Conservation (phyloP, 78 protist genomes). For the Creolimax fragrantissima region DNA sequence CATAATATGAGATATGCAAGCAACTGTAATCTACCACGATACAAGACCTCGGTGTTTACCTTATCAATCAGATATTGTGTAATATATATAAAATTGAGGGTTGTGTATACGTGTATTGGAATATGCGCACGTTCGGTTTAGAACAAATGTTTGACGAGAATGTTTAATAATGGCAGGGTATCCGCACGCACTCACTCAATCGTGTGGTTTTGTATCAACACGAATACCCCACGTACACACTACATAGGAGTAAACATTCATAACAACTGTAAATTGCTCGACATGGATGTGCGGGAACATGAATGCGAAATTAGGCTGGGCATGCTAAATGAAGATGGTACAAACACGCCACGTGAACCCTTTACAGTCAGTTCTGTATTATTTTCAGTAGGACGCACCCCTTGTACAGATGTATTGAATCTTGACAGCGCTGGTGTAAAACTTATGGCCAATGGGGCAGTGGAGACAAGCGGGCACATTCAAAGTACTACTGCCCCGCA, state of each 20-base stretch:
- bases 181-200: too few species aligned
- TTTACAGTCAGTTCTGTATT: constrained; percentile 2
- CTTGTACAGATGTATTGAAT: not conserved
- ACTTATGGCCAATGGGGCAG: not conserved
- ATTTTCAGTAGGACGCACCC: constrained; percentile 13
- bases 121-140: too few species aligned
- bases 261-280: not conserved
- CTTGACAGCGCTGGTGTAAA: not conserved
- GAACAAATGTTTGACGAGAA: too few species aligned
- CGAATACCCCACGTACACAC: not conserved
- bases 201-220: too few species aligned
- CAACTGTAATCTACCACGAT: too few species aligned
- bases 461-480: not conserved
- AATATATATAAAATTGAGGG: too few species aligned
- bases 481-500: not conserved
- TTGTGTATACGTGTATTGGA: too few species aligned
- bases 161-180: too few species aligned
- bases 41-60: too few species aligned
- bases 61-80: too few species aligned
- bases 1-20: too few species aligned
- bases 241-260: not conserved
- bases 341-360: not conserved
- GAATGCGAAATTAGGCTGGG: not conserved
- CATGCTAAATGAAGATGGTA: not conserved
- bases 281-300: not conserved